phyloP scores from a whole-genome alignment of 495 filamentous ascomycete species.

The Neurospora sp. region DNA sequence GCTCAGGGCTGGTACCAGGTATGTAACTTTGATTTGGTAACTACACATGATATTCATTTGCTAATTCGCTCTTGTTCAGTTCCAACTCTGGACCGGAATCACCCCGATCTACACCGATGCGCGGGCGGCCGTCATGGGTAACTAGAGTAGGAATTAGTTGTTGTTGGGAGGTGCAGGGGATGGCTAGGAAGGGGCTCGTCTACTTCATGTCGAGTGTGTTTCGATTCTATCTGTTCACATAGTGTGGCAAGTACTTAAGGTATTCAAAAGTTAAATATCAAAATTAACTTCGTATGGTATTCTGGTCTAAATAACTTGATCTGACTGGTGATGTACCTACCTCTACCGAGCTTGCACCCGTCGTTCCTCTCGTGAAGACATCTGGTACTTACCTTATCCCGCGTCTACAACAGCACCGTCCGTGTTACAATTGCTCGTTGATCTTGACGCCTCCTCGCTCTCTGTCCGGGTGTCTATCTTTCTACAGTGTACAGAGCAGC shows the following conservation, averaged over 20 bases:
- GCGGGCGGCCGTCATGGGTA: slow-evolving; percentile 38
- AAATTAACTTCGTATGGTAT: not conserved
- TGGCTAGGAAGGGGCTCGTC: not conserved
- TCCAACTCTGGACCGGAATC: slow-evolving; percentile 72
- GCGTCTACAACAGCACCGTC: too few relatives aligned
- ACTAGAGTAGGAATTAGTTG: not conserved
- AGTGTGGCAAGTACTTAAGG: not conserved
- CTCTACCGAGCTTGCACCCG: too few relatives aligned
- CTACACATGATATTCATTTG: not conserved
- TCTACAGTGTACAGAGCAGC: not conserved
- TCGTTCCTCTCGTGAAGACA: too few relatives aligned
- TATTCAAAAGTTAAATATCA: not conserved
- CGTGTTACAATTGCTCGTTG: too few relatives aligned
- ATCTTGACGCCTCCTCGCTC: too few relatives aligned
- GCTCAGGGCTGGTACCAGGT: slow-evolving; percentile 75
- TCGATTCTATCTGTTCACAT: not conserved
- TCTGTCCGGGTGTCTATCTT: too few relatives aligned
- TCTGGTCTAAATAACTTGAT: too few relatives aligned
- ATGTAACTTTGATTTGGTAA: slow-evolving; percentile 12
- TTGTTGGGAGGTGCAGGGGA: not conserved
- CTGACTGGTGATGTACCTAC: too few relatives aligned
- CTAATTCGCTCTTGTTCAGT: slow-evolving; percentile 33
- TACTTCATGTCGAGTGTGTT: not conserved
- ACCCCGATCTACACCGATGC: slow-evolving; percentile 57
- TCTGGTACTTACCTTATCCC: too few relatives aligned